Evolutionary conservation across 768 basidiomycete genomes (phyloP).

Genomic region (Tricholoma saponaceum): DNA sequence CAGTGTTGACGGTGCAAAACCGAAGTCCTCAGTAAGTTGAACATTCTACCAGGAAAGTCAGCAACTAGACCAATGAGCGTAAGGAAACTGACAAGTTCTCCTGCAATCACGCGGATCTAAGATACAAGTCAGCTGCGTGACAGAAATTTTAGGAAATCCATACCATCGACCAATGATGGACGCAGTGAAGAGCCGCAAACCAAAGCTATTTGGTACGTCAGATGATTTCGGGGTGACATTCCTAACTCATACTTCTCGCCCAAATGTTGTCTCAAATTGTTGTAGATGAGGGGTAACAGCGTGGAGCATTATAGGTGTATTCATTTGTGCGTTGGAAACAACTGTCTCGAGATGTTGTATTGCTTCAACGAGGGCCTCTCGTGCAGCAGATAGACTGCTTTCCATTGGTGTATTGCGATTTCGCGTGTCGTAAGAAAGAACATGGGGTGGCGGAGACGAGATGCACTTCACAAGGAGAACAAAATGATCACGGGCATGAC

Average conservation of each 20-base stretch:
- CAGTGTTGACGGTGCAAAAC: slow-evolving; percentile 82
- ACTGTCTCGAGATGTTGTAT: slow-evolving; percentile 53
- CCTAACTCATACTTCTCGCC: slow-evolving; percentile 60
- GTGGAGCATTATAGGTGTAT: slow-evolving; percentile 64
- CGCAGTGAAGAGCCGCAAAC: slow-evolving; percentile 83
- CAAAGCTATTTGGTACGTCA: slow-evolving; percentile 51
- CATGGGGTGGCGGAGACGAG: slow-evolving; percentile 38
- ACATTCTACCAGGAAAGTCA: slow-evolving; percentile 44
- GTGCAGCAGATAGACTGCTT: slow-evolving; percentile 55
- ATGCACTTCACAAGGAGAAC: slow-evolving; percentile 58
- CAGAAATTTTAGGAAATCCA: slow-evolving; percentile 12
- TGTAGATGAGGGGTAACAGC: slow-evolving; percentile 80
- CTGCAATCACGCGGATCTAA: slow-evolving; percentile 79
- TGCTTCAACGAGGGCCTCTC: slow-evolving; percentile 48
- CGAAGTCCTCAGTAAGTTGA: slow-evolving; percentile 69
- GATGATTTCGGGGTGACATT: not conserved
- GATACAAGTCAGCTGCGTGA: not conserved
- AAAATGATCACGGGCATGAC: slow-evolving; percentile 85
- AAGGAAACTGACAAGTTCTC: slow-evolving; percentile 59
- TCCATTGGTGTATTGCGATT: slow-evolving; percentile 85
- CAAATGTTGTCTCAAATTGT: slow-evolving; percentile 73
- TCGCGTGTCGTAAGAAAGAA: slow-evolving; percentile 74
- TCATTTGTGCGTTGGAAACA: slow-evolving; percentile 44
- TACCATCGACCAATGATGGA: slow-evolving; percentile 92
- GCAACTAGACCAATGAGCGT: slow-evolving; percentile 3